These are phyloP conservation scores for Oenanthe javanica DNA, from an alignment of 140 eudicot species.

Conservation along the genomic window DNA sequence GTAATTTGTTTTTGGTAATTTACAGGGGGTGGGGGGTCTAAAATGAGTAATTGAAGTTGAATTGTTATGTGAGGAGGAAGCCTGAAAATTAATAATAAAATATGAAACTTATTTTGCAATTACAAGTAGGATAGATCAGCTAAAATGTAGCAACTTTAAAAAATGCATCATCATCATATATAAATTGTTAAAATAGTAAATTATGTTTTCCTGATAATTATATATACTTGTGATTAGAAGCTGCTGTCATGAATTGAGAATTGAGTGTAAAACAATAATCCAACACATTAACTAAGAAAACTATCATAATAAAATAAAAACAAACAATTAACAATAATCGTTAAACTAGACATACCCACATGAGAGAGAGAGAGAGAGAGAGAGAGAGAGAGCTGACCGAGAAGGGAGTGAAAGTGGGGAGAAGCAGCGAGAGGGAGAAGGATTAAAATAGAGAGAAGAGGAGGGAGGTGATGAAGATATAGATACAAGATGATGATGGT, in stretches of 20 bases:
- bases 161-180: not conserved
- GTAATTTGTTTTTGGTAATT: too few relatives aligned
- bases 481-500: constrained; percentile 22
- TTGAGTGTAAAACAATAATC: not conserved
- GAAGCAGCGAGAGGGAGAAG: constrained; percentile 24
- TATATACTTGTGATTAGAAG: not conserved
- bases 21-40: too few relatives aligned
- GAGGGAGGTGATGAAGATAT: constrained; percentile 26
- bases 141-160: not conserved
- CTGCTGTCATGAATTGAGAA: not conserved
- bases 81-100: not conserved
- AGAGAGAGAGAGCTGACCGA: constrained; percentile 29
- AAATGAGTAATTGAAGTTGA: too few relatives aligned
- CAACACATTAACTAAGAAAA: not conserved
- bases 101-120: not conserved
- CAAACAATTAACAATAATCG: not conserved
- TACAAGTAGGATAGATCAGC: not conserved
- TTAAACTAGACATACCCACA: too few relatives aligned
- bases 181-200: not conserved
- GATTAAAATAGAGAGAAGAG: constrained; percentile 17
- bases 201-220: not conserved
- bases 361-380: not conserved
- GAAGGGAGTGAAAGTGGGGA: constrained; percentile 26
- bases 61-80: not conserved
- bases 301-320: not conserved